A percentile compares a stretch with the other conserved stretches of the same genome.
Evolutionary conservation across 208 protist genomes (phyloP).

Genomic region (Kentomonas sorsogonicus): DNA sequence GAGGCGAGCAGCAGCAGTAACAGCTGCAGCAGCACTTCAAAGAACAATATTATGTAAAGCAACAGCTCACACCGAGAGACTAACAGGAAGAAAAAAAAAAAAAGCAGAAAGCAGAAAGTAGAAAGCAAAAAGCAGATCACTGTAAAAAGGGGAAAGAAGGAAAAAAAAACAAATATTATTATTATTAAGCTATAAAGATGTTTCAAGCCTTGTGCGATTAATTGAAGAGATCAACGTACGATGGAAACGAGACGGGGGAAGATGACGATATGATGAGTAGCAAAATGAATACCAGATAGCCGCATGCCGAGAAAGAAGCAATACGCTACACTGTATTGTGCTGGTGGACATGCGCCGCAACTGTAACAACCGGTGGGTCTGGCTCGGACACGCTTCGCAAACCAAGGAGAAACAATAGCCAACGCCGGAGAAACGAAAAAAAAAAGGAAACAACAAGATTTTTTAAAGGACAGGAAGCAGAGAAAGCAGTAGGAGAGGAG

Average conservation of each 20-base stretch:
- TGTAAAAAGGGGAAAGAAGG: neutral
- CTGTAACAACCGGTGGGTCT: too few species aligned
- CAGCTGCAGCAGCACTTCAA: too few species aligned
- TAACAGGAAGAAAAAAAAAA: constrained; percentile 2
- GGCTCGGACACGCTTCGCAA: neutral
- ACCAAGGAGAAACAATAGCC: neutral
- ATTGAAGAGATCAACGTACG: neutral
- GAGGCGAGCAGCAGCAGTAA: too few species aligned
- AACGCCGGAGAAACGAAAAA: constrained; percentile 8
- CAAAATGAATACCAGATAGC: neutral
- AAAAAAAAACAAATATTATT: neutral
- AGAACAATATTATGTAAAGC: too few species aligned
- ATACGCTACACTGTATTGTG: too few species aligned
- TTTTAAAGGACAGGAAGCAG: neutral
- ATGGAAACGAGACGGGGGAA: neutral
- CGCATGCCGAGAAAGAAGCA: neutral
- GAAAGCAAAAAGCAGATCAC: neutral
- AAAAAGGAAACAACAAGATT: neutral
- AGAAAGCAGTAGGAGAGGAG: neutral
- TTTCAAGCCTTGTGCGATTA: neutral
- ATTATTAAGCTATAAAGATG: constrained; percentile 1
- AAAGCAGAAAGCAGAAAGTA: neutral
- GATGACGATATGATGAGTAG: neutral
- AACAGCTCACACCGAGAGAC: neutral
- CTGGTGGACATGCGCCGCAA: too few species aligned